These are phyloP conservation scores for Hypoxylon intermedium DNA, from an alignment of 495 filamentous ascomycete genomes.

Conservation along the genomic window DNA sequence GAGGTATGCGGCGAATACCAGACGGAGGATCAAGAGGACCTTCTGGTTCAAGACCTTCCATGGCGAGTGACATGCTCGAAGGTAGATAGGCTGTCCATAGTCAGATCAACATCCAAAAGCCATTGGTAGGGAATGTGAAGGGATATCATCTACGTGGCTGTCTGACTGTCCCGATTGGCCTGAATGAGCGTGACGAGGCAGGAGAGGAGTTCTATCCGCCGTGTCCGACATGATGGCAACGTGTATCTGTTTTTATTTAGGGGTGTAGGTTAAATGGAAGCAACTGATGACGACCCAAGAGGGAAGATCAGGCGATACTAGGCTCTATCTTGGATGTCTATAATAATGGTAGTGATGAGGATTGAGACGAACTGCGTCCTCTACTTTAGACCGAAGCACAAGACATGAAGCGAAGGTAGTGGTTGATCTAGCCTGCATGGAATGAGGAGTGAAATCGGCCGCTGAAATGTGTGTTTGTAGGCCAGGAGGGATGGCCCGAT, in stretches of 20 bases:
- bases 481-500: no score
- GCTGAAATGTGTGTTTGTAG: no score
- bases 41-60: conserved; percentile 54
- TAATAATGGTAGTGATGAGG: neutral
- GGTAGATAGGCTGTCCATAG: conserved; percentile 52
- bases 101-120: conserved; percentile 21
- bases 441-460: no score
- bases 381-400: no score
- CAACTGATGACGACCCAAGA: neutral
- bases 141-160: conserved; percentile 43
- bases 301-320: neutral
- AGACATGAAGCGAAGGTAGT: no score
- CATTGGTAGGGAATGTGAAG: neutral
- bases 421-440: no score
- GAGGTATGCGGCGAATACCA: conserved; percentile 53
- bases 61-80: conserved; percentile 60
- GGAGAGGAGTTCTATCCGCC: conserved; percentile 49
- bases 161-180: conserved; percentile 21
- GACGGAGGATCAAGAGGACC: conserved; percentile 48
- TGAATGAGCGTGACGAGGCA: conserved; percentile 42
- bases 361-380: no score
- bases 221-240: conserved; percentile 29
- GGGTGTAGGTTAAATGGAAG: conserved; percentile 1
- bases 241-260: neutral
- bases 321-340: no score